Evolutionary conservation across 1,284 basidiomycete genomes (phyloP), one percentile per base, ranked within the genome.

Genomic region (Tilletia indica): DNA sequence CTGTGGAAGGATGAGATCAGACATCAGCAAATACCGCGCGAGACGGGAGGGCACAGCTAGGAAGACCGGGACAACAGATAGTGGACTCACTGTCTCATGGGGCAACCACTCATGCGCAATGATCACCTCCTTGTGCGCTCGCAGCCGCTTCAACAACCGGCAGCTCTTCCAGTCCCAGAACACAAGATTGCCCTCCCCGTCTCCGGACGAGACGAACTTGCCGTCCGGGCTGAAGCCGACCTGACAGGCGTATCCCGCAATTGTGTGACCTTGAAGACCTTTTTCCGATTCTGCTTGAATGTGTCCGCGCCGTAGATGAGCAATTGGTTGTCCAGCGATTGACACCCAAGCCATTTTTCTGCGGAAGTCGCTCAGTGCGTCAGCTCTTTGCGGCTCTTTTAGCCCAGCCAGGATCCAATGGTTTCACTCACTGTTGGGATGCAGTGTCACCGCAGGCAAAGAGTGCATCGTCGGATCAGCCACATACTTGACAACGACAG

Each of bases 381-480:
- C 51, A 54, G 51, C 51, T 31, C n/a, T 54, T n/a, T 11, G 51
- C 6, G 19, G 11, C n/a, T 19, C 51, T n/a, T 31, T 8, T 31
- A 11, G 11, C n/a, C 14, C 38, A 67, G 9, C 16, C 64, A 4
- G n/a, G 16, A 31, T 42, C 12, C 34, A 14, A 3, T 8, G 14
- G 58, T 64, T 19, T n/a, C 25, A 89, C 93, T 77, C 85, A 96
- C 94, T 92, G 72, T 90, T 94, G 11, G 97, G 97, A 85, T 97
- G 94, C 42, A 95, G 86, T 9, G 93, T 93, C 49, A 98, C 95
- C 19, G 96, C 92, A 12, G 97, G 97, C 95, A 99, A 98, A 47
- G 94, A 97, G 86, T 99, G 95, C 97, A 99, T 99, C 83, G 94
- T 91, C 9, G 97, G 97, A 85, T 99, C 97, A 42, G 97, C 95